These are phyloP conservation scores for Misopates orontium DNA, from an alignment of 257 asterid genomes.

Conservation along the genomic window DNA sequence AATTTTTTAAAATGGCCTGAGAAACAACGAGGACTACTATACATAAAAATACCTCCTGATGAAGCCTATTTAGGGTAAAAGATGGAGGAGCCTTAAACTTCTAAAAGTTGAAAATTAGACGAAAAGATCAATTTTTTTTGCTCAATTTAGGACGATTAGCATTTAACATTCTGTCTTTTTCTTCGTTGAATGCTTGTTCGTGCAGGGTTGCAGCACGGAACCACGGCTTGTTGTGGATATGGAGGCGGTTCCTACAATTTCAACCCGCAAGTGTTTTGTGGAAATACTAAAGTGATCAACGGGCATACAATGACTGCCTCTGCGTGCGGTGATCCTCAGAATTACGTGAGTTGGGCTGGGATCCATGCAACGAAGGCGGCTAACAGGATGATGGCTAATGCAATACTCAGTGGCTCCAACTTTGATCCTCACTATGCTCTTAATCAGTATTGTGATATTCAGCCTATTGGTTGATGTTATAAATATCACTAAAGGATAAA, in stretches of 20 bases:
- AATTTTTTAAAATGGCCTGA: not conserved
- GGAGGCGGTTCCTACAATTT: slow-evolving; percentile 67
- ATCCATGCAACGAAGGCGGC: slow-evolving; percentile 64
- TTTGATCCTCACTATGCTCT: slow-evolving; percentile 56
- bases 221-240: slow-evolving; percentile 66
- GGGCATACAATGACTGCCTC: slow-evolving; percentile 45
- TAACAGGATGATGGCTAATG: slow-evolving; percentile 42
- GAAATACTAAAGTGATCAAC: slow-evolving; percentile 34
- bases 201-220: slow-evolving; percentile 60
- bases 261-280: slow-evolving; percentile 49
- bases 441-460: slow-evolving; percentile 47
- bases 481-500: too few species aligned
- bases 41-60: too few species aligned
- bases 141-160: too few species aligned
- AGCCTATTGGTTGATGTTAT: slow-evolving; percentile 40
- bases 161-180: too few species aligned
- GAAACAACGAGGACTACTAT: too few species aligned
- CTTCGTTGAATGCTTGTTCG: not conserved
- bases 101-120: too few species aligned
- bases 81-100: too few species aligned
- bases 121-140: too few species aligned
- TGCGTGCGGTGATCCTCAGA: slow-evolving; percentile 64
- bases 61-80: too few species aligned
- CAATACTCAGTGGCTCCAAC: slow-evolving; percentile 52
- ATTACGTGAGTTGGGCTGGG: slow-evolving; percentile 80